Evolutionary conservation across 208 protist genomes (phyloP), one percentile per base, ranked within the genome.

Genomic region (Acanthamoeba castellanii): DNA sequence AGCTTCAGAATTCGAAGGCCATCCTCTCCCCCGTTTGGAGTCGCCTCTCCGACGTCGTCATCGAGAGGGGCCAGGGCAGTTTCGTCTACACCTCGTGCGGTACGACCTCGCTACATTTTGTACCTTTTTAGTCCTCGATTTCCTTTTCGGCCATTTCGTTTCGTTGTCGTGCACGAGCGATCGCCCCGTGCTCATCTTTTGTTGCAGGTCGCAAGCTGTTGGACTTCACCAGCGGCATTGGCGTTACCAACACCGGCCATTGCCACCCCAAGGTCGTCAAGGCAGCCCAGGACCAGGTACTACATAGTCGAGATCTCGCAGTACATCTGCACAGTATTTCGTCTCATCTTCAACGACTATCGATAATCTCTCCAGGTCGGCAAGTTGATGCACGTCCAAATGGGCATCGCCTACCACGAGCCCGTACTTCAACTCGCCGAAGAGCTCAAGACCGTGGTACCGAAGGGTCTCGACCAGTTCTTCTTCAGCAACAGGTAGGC

Each of bases 141-240:
- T 90, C 25, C 25, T 64, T n/a, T 18, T 55, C 50, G 50, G 8
- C 5, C 50, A 13, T 55, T 5, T 16, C 50, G 50, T 55, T 13
- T 55, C 7, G 18, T 66, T 25, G 59, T 66, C 11, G 59, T 66
- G 50, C 18, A 66, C 22, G 59, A 25, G 18, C 1, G 8, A 14
- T 22, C 25, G 18, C 25, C 61, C 25, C 25, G 2, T 42, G 18
- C 68, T 45, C 32, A 47, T 34, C 20, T n/a, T 47, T 57, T 20
- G 18, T 57, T 57, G 34, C 27, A 82, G 94, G 94, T 3, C 30
- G 47, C 5, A 95, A 95, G 47, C 55, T 93, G 25, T 50, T 95
- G 11, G 94, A 95, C 94, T 94, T 95, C 47, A 95, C 94, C 27
- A 64, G 64, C 66, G 94, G 94, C 37, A 95, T 95, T 57, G 94